Base-by-base conservation (phyloP, 2,329 filamentous ascomycete genomes). In the Cercospora sp. region DNA sequence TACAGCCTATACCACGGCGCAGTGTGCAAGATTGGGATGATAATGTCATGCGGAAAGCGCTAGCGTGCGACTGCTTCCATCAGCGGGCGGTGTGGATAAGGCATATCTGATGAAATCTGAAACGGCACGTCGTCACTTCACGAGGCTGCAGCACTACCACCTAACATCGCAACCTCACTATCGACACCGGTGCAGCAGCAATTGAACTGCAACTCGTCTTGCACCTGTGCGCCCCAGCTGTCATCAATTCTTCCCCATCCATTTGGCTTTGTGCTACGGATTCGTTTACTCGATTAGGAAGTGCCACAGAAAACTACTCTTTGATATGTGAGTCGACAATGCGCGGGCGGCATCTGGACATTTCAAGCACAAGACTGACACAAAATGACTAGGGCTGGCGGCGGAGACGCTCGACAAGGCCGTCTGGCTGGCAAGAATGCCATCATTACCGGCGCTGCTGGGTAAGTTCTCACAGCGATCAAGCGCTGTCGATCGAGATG, bases 371-470 rank as follows among this genome's bases (percentile, higher is more conserved):
- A 2, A 36, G 36, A 33, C 57, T 72, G 63, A 72, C 61, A 16
- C 33, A 42, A 12, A 31, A 42, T 51, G 67, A 67, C 42, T 59
- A 73, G 68, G 69, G 67, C 69, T 62, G 28, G 45, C 62, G 70
- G 61, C 55, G 67, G 62, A 45, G 48, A 45, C 13, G 26, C 57
- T 65, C 53, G 73, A 55, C 72, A 73, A 62, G 80, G 80, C 72
- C 85, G 87, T 75, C 83, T 90, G 64, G 83, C 86, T 71, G 87
- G 87, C 79, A 90, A 90, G 81, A 90, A 89, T 80, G 87, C 86
- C 78, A 83, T 96, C 78, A 87, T 96, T 81, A 96, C 93, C 64
- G 93, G 93, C 77, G 93, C 91, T 72, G 93, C 89, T 76, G 92
- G 92, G 92, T 96, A 86, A 81, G 89, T 68, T 28, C 36, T 16